These are phyloP conservation scores for Talaromyces stipitatus DNA, from an alignment of 495 filamentous ascomycete species.

Conservation along the genomic window DNA sequence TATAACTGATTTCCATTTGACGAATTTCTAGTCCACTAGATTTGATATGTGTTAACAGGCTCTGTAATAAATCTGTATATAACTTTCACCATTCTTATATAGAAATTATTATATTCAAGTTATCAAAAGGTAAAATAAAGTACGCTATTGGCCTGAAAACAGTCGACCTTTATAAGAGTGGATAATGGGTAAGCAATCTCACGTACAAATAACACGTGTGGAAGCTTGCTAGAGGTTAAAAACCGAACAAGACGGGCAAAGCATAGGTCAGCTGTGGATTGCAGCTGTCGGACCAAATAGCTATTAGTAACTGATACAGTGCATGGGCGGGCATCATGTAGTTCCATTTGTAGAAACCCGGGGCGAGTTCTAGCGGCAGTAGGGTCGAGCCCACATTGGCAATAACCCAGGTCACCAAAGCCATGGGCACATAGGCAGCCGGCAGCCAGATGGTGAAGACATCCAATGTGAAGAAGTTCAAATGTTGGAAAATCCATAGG, in stretches of 20 bases:
- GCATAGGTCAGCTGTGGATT: conserved; percentile 33
- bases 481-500: conserved; percentile 45
- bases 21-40: too few relatives aligned
- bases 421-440: conserved; percentile 33
- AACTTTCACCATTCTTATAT: too few relatives aligned
- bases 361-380: conserved; percentile 37
- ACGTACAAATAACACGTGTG: too few relatives aligned
- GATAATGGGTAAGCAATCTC: too few relatives aligned
- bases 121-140: too few relatives aligned
- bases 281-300: conserved; percentile 44
- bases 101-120: too few relatives aligned
- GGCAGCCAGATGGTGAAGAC: conserved; percentile 38
- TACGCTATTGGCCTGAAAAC: too few relatives aligned
- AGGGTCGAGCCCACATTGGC: conserved; percentile 39
- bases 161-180: too few relatives aligned
- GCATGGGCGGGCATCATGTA: conserved; percentile 41
- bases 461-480: conserved; percentile 43
- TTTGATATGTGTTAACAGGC: too few relatives aligned
- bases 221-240: conserved; percentile 15
- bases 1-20: too few relatives aligned
- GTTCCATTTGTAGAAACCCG: conserved; percentile 39
- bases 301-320: conserved; percentile 33
- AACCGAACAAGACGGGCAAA: conserved; percentile 37
- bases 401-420: conserved; percentile 41
- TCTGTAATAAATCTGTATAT: too few relatives aligned